Percentiles rank a stretch among this genome's conserved stretches.
Conservation (phyloP, 306 rosid species). For the Vicia faba region DNA sequence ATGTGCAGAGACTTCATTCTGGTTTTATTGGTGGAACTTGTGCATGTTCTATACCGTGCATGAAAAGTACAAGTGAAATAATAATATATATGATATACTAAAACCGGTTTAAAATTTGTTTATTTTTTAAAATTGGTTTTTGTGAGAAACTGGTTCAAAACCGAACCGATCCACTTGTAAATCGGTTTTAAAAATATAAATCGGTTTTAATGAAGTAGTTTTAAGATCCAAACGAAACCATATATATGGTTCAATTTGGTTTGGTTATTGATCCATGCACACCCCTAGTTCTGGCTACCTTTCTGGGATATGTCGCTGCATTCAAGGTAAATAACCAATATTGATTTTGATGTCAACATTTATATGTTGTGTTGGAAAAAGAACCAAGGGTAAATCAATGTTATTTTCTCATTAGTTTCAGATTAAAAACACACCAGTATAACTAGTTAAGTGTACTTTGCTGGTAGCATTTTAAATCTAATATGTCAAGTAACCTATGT, state of each 20-base stretch:
- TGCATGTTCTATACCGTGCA: slow-evolving; percentile 14
- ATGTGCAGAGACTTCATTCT: slow-evolving; percentile 37
- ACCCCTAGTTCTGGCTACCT: slow-evolving; percentile 82
- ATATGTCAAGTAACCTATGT: background rate
- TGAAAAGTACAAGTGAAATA: background rate
- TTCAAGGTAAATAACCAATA: slow-evolving; percentile 71
- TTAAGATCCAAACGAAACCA: too few species aligned
- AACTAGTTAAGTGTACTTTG: slow-evolving; percentile 7
- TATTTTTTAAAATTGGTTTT: too few species aligned
- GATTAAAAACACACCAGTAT: background rate
- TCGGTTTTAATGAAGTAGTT: too few species aligned
- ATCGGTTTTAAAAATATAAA: too few species aligned
- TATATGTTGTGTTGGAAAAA: slow-evolving; percentile 14
- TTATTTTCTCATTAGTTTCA: background rate
- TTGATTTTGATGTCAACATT: slow-evolving; percentile 12
- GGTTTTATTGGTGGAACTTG: background rate
- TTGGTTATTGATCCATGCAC: too few species aligned
- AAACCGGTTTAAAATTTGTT: too few species aligned
- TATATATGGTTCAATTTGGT: too few species aligned
- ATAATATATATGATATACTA: background rate
- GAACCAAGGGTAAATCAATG: slow-evolving; percentile 1
- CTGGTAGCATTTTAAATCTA: background rate
- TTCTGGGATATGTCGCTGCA: slow-evolving; percentile 89
- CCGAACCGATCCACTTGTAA: too few species aligned
- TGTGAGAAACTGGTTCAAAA: too few species aligned